Conservation (phyloP, 2,329 filamentous ascomycete genomes). For the Neoarthrinium moseri region DNA sequence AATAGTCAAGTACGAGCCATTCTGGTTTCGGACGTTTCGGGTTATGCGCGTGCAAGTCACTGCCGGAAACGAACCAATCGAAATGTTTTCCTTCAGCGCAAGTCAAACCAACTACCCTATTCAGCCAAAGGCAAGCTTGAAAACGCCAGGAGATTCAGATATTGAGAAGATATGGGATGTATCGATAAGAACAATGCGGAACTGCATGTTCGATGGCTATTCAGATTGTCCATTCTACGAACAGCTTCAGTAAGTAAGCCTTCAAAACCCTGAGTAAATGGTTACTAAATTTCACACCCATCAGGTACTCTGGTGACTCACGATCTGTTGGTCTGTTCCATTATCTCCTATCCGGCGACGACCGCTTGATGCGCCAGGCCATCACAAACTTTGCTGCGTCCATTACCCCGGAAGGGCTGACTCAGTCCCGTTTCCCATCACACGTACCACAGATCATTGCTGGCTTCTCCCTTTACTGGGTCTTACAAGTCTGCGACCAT, state of each 20-base stretch:
- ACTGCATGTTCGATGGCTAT: constrained; percentile 30
- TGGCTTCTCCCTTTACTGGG: constrained; percentile 37
- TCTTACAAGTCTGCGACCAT: constrained; percentile 34
- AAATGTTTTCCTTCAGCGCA: not conserved
- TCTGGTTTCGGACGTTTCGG: constrained; percentile 6
- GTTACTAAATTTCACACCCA: not conserved
- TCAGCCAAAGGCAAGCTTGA: not conserved
- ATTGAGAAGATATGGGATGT: constrained; percentile 6
- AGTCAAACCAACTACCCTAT: constrained; percentile 2
- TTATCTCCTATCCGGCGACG: constrained; percentile 28
- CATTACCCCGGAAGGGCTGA: constrained; percentile 26
- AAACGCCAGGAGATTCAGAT: not conserved
- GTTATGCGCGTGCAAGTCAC: constrained; percentile 2
- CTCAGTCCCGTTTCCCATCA: constrained; percentile 33
- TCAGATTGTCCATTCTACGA: constrained; percentile 34
- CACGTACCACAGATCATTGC: constrained; percentile 34
- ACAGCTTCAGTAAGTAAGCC: constrained; percentile 26
- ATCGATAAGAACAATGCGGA: constrained; percentile 18
- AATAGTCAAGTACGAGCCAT: constrained; percentile 3
- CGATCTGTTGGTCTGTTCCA: constrained; percentile 27
- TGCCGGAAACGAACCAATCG: not conserved
- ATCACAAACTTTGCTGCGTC: constrained; percentile 25
- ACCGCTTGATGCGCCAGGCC: constrained; percentile 29
- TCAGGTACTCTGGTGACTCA: constrained; percentile 17
- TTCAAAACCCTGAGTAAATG: too few species aligned